Base-by-base conservation (phyloP, 1,284 basidiomycete species). In the Ceratorhiza oryzae-sativae region DNA sequence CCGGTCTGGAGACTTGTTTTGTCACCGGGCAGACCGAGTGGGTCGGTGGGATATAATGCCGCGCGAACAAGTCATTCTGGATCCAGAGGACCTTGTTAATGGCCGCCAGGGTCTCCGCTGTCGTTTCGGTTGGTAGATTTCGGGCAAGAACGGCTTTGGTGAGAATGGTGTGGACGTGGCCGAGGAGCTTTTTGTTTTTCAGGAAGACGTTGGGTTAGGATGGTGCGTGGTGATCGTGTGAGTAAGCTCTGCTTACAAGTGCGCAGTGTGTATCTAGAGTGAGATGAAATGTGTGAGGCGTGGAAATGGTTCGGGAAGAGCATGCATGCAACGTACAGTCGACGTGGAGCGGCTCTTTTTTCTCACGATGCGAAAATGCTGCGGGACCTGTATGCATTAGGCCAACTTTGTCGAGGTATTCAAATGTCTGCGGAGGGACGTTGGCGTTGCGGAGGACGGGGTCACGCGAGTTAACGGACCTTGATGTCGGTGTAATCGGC, bases 291-390 rank as follows among this genome's bases (percentile, higher is more conserved):
- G 23, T n/a, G 48, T 48, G 34, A 59, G n/a, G 59, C 27, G 27
- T 49, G 42, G 23, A 23, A 41, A 23, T 2, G 6, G 10, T 42
- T 5, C 27, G 18, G 20, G 39, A 51, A 42, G 41, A 27, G 34
- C 20, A 41, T 4, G 34, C 23, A 25, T 41, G 39, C 32, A 20
- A 25, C 27, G n/a, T 32, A 73, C 72, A 74, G 42, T 76, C 75
- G 49, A 76, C 75, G 48, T 73, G 61, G 34, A 75, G 71, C 8
- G 73, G 74, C n/a, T 72, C 75, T 46, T 74, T 75, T 39, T 75
- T 72, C 20, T 65, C 73, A 15, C 75, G 71, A 61, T 76, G 75
- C 56, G 73, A 71, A 59, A 76, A 76, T 9, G 58, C 75, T 2
- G 72, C 42, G 30, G 67, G 63, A 6, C 75, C 75, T 3, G 73